Evolutionary conservation across 306 rosid genomes (phyloP), one percentile per base, ranked within the genome.

Genomic region (Vicia faba): DNA sequence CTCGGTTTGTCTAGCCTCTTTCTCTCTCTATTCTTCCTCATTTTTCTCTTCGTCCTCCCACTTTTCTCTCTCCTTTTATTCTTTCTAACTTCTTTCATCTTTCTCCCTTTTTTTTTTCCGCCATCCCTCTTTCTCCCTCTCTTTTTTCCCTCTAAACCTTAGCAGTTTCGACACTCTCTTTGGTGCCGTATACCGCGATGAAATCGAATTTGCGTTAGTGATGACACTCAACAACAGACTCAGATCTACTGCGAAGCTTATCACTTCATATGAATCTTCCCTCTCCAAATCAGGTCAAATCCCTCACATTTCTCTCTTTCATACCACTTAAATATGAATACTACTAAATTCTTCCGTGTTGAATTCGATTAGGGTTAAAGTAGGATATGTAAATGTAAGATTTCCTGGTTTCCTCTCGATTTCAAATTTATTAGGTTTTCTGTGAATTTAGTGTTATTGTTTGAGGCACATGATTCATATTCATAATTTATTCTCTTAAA

Each of bases 231-330:
- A 26, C 82, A 78, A 49, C 59, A 75, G 61, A 3, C 29, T 78
- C 48, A 72, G 78, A 78, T 78, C 82, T 40, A 70, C 82, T 20
- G 74, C 74, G 0, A 78, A 66, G 57, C 74, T 78, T 0, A 20
- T 78, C 38, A 58, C 60, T 61, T 72, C 75, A 60, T 72, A 78
- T 55, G 66, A 78, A 61, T 51, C 70, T 0, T 72, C 69, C 15
- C 3, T 78, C 51, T 59, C 82, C 3, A 66, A 43, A 4, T 72
- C 78, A 72, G 82, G 82, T 78, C 51, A 19, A 44, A 16, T 55
- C 61, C 19, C 13, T 3, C 10, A 11, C n/a, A 3, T 19, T 54
- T 5, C 13, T 19, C 18, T 55, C 38, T 33, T 33, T 7, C 38
- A 6, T 33, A 1, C 2, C 38, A 1, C 38, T n/a, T 1, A 53